Evolutionary conservation across 352 stramenopile species (phyloP), one percentile per base, ranked within the genome.

Genomic region (Plasmopara viticola): DNA sequence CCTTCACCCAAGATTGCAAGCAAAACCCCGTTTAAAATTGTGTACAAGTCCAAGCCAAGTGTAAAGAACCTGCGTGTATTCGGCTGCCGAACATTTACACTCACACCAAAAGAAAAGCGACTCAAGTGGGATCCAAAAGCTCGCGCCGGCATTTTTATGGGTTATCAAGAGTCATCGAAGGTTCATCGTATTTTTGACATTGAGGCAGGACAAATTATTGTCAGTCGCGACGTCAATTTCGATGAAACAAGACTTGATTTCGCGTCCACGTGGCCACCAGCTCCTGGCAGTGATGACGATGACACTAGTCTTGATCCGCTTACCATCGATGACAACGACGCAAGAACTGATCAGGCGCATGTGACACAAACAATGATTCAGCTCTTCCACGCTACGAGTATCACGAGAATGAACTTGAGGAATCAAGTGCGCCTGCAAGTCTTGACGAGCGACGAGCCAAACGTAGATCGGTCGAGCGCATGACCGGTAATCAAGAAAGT

Each of bases 1-100:
- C 20, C 20, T 1, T 25, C 20, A 3, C 20, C 20, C 20, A 25
- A 25, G 20, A n/a, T 25, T 3, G 1, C 20, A 25, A 25, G 20
- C 1, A 50, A 57, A 53, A 20, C 25, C n/a, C 17, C n/a, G 31
- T 14, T 10, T 9, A 25, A 48, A 12, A 37, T 48, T n/a, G n/a
- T n/a, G n/a, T n/a, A n/a, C n/a, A n/a, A 9, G 20, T 57, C 14
- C 45, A 57, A 25, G 30, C 42, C 50, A 33, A 57, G 34, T 40
- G 50, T 57, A 9, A 57, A 57, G 50, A 41, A 57, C 33, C 45
- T 50, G 50, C 41, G 33, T 20, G 20, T 48, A 4, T 37, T 48
- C 8, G 28, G 43, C 9, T 48, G 43, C 35, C 43, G 14, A 29
- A 12, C 43, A 12, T 37, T 20, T 20, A 12, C 17, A 0, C 20